Percentiles rank a stretch among this genome's conserved stretches.
phyloP scores from a whole-genome alignment of 108 stramenopile genomes.

The Cyclotella sp. region DNA sequence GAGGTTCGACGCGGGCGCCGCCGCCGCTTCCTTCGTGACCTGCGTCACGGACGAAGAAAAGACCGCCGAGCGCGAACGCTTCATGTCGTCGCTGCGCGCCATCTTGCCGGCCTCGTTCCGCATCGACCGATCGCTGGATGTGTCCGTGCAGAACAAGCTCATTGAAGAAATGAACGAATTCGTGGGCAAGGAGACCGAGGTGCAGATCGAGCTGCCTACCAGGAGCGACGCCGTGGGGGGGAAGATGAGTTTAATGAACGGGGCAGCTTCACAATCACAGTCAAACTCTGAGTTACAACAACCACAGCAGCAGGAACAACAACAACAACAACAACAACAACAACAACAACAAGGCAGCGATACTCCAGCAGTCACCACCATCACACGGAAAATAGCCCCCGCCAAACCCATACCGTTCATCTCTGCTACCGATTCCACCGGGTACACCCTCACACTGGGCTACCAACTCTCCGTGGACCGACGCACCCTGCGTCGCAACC shows the following conservation, averaged over 20 bases:
- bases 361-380: slow-evolving; percentile 14
- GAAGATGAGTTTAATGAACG: slow-evolving; percentile 39
- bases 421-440: slow-evolving; percentile 43
- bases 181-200: slow-evolving; percentile 78
- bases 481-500: slow-evolving; percentile 73
- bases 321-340: slow-evolving; percentile 20
- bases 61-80: slow-evolving; percentile 64
- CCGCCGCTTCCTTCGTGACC: slow-evolving; percentile 37
- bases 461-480: slow-evolving; percentile 84
- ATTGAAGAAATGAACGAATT: slow-evolving; percentile 69
- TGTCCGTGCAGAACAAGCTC: slow-evolving; percentile 54
- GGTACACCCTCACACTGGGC: slow-evolving; percentile 27
- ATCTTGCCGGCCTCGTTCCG: slow-evolving; percentile 84
- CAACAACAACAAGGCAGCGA: background rate
- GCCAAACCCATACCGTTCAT: slow-evolving; percentile 76
- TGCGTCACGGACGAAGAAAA: slow-evolving; percentile 67
- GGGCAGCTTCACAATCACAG: background rate
- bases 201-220: slow-evolving; percentile 62
- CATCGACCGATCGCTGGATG: slow-evolving; percentile 74
- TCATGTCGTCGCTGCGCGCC: slow-evolving; percentile 58
- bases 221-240: slow-evolving; percentile 50
- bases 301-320: no score
- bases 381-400: slow-evolving; percentile 64
- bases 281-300: no score
- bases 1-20: slow-evolving; percentile 26